Base-by-base conservation (phyloP, 1,139 yeast species). In the Pichia cactophila region DNA sequence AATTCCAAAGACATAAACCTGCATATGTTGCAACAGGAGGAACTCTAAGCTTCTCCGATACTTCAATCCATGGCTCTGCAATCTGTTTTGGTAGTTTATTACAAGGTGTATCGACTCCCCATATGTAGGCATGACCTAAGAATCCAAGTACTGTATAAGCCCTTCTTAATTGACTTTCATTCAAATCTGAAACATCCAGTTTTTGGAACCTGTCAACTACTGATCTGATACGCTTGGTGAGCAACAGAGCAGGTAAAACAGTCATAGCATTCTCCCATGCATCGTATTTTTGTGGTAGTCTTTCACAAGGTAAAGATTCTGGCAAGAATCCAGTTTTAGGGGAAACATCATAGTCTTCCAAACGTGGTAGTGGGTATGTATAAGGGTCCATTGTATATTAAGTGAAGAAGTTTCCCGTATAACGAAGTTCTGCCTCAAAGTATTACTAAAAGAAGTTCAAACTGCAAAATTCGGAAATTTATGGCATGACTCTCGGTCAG, bases 11-110 rank as follows among this genome's bases (percentile, higher is more conserved):
- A 56, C 95, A 83, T 53, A 88, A 71, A 0, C 92, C 85, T 9
- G 97, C 89, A 63, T 89, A 90, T 0, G 96, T 86, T 26, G 88
- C 89, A 43, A 90, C 68, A 0, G 97, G 95, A 1, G 96, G 96
- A 23, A 90, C 70, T 41, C 86, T 82, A 53, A 90, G 72, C 31
- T 71, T 64, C 2, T 79, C 78, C 14, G 86, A 69, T 0, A 80
- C 78, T 40, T 66, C 68, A 1, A 83, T 56, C 72, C 88, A 76
- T 0, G 97, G 97, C 46, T 71, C 68, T 0, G 96, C 83, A 28
- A 90, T 63, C 54, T 79, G 80, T 44, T 63, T 68, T 0, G 97
- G 97, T 17, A 90, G 64, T 47, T 67, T 73, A 55, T 84, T 83
- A n/a, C 71, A 65, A 8, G 96, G 86, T 42, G 73, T 75, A 47